Evolutionary conservation across 495 filamentous ascomycete species (phyloP), one percentile per base, ranked within the genome.

Genomic region (Annulohypoxylon bovei): DNA sequence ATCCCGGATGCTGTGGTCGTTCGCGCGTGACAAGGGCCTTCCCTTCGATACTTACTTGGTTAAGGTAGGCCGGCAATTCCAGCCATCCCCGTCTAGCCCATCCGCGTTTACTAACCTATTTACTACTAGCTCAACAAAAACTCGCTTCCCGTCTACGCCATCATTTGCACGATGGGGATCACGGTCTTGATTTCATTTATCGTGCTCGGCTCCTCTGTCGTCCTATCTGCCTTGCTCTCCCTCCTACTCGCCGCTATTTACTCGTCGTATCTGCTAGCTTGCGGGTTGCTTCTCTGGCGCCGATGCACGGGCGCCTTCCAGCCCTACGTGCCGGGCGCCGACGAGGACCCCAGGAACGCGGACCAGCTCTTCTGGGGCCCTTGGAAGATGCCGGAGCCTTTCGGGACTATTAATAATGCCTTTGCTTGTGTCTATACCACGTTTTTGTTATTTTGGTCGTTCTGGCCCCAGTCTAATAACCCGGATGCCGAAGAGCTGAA

Each of bases 151-250:
- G 73, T 85, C 56, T 85, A 84, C 69, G 80, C 88, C 1, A 80
- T 86, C 49, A 66, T 83, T 22, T 62, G 86, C 35, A 83, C 82
- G 3, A 80, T 84, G 68, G 62, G 74, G 37, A 79, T 85, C 50
- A 83, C 87, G 14, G 80, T 84, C 59, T 75, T 88, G 33, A 77
- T 91, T 0, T 87, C 86, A 0, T 75, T 89, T 28, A 89, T 91
- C 75, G 88, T 88, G 68, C 83, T 91, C 60, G 88, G 86, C 22
- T 88, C 85, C 0, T 62, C 79, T 2, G 79, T 82, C 4, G 88
- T 87, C 5, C 83, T 90, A 70, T 85, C 87, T 71, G 83, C 83
- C 30, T 81, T 89, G 32, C 76, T 84, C 42, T 86, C 87, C 70
- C 71, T 86, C 72, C 30, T 82, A 74, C 62, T 86, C 78, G 56